These are phyloP conservation scores for Funneliformis geosporum DNA, from an alignment of 192 early-diverging fungal species.

Conservation along the genomic window DNA sequence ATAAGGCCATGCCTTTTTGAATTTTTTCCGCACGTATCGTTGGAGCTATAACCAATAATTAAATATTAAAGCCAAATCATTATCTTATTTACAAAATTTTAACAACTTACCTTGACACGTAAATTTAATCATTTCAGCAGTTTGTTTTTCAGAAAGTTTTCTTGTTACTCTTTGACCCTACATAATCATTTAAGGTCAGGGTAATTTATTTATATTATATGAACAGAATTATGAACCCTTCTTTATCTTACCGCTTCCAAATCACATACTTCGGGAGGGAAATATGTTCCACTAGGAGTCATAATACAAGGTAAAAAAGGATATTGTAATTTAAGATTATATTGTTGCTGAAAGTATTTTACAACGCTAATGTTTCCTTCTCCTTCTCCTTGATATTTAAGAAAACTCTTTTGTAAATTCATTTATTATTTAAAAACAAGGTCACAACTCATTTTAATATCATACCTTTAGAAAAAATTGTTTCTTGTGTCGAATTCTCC, in stretches of 20 bases:
- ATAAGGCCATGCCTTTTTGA: slow-evolving; percentile 49
- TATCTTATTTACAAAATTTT: slow-evolving; percentile 59
- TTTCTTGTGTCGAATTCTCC: slow-evolving; percentile 60
- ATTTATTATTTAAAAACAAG: no score
- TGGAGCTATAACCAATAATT: slow-evolving; percentile 63
- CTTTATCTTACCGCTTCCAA: slow-evolving; percentile 47
- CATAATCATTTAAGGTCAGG: neutral
- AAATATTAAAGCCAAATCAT: slow-evolving; percentile 49
- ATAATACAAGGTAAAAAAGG: slow-evolving; percentile 80
- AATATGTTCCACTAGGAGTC: slow-evolving; percentile 61
- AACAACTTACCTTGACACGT: slow-evolving; percentile 67
- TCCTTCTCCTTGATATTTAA: slow-evolving; percentile 30
- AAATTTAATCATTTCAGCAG: slow-evolving; percentile 92
- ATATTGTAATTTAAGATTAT: slow-evolving; percentile 71
- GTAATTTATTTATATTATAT: neutral
- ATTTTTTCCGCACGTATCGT: slow-evolving; percentile 70
- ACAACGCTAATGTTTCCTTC: slow-evolving; percentile 63
- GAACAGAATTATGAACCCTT: neutral
- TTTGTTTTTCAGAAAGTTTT: slow-evolving; percentile 83
- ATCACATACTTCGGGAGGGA: slow-evolving; percentile 91
- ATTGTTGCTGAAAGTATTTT: slow-evolving; percentile 73
- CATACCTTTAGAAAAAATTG: slow-evolving; percentile 62
- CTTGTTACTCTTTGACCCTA: slow-evolving; percentile 79
- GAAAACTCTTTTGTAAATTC: no score
- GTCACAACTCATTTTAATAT: slow-evolving; percentile 13